Base-by-base conservation (phyloP, 139 green algal species). In the Chlorella vulgaris region DNA sequence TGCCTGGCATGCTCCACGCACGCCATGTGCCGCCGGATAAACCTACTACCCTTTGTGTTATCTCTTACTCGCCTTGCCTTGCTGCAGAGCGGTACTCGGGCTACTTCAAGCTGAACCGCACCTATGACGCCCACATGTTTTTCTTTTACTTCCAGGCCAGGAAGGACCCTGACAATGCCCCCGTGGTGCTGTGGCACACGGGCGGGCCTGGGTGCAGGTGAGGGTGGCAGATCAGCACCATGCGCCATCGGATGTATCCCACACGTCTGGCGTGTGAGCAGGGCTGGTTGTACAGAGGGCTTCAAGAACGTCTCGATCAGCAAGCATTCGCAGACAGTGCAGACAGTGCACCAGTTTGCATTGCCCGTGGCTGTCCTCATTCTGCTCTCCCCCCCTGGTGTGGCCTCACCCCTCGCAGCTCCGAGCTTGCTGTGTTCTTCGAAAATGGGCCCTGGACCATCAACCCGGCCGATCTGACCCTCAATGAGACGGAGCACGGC, bases 141-240 rank as follows among this genome's bases (percentile, higher is more conserved):
- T 98, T 96, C 83, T 95, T 97, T 47, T 96, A 86, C 75, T 98
- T 97, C 75, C 81, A 95, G 63, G 87, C 86, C 26, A 74, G 92
- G 19, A 68, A 68, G 15, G 75, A 60, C 6, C 77, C 80, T 18
- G 74, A 83, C n/a, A 80, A 84, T 29, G 80, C 73, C 2, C 92
- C 92, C 33, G 66, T 96, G 38, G 87, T 95, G 19, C 74, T 96
- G 88, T 35, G 74, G 89, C 86, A 88, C 78, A 90, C 92, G 85
- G 96, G 96, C 68, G 96, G 96, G 0, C 96, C 96, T 24, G 96
- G 96, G 21, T 99, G 96, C 90, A n/a, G n/a, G n/a, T n/a, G n/a
- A n/a, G n/a, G n/a, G n/a, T n/a, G n/a, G n/a, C n/a, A n/a, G n/a
- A n/a, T n/a, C n/a, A n/a, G n/a, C n/a, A n/a, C n/a, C n/a, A n/a